Evolutionary conservation across 257 asterid genomes (phyloP).

Genomic region (Knoxia roxburghii): DNA sequence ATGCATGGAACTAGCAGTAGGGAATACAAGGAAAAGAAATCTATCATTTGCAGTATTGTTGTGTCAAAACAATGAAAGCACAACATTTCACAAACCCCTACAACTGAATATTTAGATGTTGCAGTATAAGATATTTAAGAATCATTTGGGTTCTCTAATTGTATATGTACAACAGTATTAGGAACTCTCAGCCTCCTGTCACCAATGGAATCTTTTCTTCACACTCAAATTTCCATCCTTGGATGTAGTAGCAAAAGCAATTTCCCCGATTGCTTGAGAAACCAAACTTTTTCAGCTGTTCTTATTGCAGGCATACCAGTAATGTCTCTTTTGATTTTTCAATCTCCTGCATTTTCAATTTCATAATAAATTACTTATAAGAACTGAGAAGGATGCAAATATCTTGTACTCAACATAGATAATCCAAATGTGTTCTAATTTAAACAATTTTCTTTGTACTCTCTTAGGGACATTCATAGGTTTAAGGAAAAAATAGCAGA

Average conservation of each 20-base stretch:
- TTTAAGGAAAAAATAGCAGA: not conserved
- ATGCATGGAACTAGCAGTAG: too few relatives aligned
- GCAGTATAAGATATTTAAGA: too few relatives aligned
- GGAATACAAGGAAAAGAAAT: too few relatives aligned
- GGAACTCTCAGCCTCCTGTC: too few relatives aligned
- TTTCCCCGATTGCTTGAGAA: constrained; percentile 74
- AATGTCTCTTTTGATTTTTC: constrained; percentile 47
- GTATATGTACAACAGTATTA: too few relatives aligned
- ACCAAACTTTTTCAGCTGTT: constrained; percentile 43
- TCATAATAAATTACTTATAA: not conserved
- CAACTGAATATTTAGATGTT: too few relatives aligned
- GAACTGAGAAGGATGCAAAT: not conserved
- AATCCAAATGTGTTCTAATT: not conserved
- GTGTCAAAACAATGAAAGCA: too few relatives aligned
- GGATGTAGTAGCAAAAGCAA: constrained; percentile 73
- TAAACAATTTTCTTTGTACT: not conserved
- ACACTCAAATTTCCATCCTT: too few relatives aligned
- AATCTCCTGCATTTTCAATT: constrained; percentile 40
- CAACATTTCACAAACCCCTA: too few relatives aligned
- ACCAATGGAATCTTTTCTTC: too few relatives aligned
- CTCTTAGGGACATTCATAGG: not conserved
- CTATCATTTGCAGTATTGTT: too few relatives aligned
- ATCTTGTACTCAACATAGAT: not conserved
- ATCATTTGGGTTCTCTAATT: too few relatives aligned
- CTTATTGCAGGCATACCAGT: constrained; percentile 4